Percentiles rank a stretch among this genome's conserved stretches.
Evolutionary conservation across 352 stramenopile species (phyloP).

Genomic region (Phytophthora tentaculata): DNA sequence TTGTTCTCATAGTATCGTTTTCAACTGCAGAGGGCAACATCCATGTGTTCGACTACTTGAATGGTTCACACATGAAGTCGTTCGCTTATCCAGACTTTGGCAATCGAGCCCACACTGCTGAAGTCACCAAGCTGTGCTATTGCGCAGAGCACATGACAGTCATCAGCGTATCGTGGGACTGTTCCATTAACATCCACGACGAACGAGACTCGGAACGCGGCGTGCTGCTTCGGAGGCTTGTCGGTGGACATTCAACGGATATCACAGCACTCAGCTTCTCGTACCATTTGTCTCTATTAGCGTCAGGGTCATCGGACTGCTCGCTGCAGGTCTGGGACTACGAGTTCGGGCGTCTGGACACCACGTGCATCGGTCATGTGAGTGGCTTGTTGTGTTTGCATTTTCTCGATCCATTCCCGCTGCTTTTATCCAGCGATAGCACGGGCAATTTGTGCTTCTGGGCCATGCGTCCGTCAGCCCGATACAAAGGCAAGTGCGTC

Average conservation of each 20-base stretch:
- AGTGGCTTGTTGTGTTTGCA: conserved; percentile 66
- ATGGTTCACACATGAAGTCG: conserved; percentile 88
- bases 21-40: conserved; percentile 60
- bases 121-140: conserved; percentile 84
- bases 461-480: conserved; percentile 64
- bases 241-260: conserved; percentile 74
- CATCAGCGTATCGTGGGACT: conserved; percentile 84
- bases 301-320: conserved; percentile 72
- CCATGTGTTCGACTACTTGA: conserved; percentile 89
- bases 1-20: conserved; percentile 12
- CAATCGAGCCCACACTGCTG: conserved; percentile 69
- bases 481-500: conserved; percentile 74
- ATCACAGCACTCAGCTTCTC: conserved; percentile 85
- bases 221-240: conserved; percentile 75
- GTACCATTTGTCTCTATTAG: conserved; percentile 76
- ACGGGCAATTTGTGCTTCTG: conserved; percentile 80
- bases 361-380: conserved; percentile 77
- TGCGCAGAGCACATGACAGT: conserved; percentile 87
- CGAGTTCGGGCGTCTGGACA: conserved; percentile 84
- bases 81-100: conserved; percentile 75
- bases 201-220: conserved; percentile 84
- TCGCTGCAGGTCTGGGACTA: conserved; percentile 88
- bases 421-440: conserved; percentile 75
- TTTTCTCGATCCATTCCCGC: conserved; percentile 78
- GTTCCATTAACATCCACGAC: conserved; percentile 84